Evolutionary conservation across 2,329 filamentous ascomycete genomes (phyloP), one percentile per base, ranked within the genome.

Genomic region (Colletotrichum incanum): DNA sequence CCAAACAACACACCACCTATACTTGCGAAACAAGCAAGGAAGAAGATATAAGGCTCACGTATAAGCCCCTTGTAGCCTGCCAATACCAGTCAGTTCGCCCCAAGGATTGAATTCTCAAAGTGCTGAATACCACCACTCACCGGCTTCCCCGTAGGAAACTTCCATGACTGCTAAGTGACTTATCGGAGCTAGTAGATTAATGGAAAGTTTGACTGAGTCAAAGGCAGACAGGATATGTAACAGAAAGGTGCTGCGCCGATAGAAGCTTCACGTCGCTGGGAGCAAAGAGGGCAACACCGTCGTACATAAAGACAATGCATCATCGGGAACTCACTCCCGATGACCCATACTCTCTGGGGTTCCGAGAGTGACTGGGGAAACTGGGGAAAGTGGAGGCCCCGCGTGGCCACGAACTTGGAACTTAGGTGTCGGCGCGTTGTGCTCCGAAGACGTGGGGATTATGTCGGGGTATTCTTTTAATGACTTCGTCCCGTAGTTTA

Each of bases 1-100:
- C 56, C 56, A 47, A 67, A 62, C 5, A 67, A 28, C 8, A 67
- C 34, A 20, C 56, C 56, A 1, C 56, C 47, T 14, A 67, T 67
- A 14, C 65, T 67, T 26, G 65, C 56, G 20, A 67, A 67, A 12
- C 56, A 67, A 9, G 65, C 65, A 8, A 67, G 26, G 23, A 67
- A 67, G 37, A 62, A 62, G 23, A 67, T 67, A 28, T 62, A 62
- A 20, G 65, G 56, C 47, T 67, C 55, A 12, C 39, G 45, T 0
- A 45, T 23, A 16, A 67, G 65, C 37, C 65, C 56, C 28, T 62
- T 67, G 26, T 67, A 67, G 23, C 56, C 56, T 67, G 14, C 4
- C 14, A 28, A 34, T 0, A 12, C 18, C 16, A 7, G n/a, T 58
- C n/a, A 58, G 55, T 41, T 41, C 5, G 16, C n/a, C 7, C 1